A percentile compares a stretch with the other conserved stretches of the same genome.
Evolutionary conservation across 1,284 basidiomycete genomes (phyloP).

Genomic region (Coniferiporia sulphurascens): DNA sequence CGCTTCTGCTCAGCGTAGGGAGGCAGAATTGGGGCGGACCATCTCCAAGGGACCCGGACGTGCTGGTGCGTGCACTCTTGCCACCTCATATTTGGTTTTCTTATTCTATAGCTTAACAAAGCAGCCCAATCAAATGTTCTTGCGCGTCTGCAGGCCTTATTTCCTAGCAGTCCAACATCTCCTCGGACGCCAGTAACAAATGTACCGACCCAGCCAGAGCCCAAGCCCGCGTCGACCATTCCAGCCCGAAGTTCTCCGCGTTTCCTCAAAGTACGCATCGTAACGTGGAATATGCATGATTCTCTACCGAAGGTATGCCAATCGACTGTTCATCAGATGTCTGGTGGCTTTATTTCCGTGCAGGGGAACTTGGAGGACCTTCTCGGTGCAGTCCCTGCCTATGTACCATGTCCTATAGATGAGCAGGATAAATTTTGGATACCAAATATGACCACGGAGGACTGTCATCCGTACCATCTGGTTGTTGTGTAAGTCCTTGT

Average conservation of each 20-base stretch:
- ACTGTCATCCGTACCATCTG: slow-evolving; percentile 73
- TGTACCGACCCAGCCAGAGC: no score
- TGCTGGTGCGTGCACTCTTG: background rate
- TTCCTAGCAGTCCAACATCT: slow-evolving; percentile 2
- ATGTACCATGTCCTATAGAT: slow-evolving; percentile 32
- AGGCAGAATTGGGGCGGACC: background rate
- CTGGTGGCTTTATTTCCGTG: background rate
- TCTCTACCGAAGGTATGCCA: slow-evolving; percentile 64
- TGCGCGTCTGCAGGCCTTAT: slow-evolving; percentile 5
- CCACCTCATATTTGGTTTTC: background rate
- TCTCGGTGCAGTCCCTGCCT: slow-evolving; percentile 59
- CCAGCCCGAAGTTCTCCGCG: slow-evolving; percentile 31
- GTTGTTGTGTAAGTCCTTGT: slow-evolving; percentile 58
- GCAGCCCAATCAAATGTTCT: slow-evolving; percentile 9
- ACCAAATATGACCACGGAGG: slow-evolving; percentile 47
- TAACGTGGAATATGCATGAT: slow-evolving; percentile 78
- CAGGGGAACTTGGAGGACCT: slow-evolving; percentile 76
- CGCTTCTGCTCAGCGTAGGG: background rate
- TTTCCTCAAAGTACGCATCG: slow-evolving; percentile 44
- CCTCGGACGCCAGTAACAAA: background rate
- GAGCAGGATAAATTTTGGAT: slow-evolving; percentile 30
- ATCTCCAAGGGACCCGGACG: slow-evolving; percentile 1
- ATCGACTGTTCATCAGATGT: slow-evolving; percentile 5
- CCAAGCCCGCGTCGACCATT: background rate
- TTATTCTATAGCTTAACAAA: background rate